Evolutionary conservation across 2,329 filamentous ascomycete genomes (phyloP).

Genomic region (Penicillium concentricum): DNA sequence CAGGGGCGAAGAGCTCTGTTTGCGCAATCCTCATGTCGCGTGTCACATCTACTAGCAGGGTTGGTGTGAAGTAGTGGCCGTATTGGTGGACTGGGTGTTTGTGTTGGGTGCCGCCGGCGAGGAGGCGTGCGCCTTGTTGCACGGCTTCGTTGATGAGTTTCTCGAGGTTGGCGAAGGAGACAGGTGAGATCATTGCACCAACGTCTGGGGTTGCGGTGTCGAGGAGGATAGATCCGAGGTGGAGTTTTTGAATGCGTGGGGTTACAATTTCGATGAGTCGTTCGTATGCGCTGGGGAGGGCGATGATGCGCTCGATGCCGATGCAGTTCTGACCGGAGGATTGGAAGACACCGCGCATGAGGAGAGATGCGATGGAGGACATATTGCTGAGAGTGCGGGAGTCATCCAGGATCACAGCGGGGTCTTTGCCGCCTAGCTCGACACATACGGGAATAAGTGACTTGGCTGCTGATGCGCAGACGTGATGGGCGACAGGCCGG

Average conservation of each 20-base stretch:
- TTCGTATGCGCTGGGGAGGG: conserved; percentile 72
- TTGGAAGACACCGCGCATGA: conserved; percentile 92
- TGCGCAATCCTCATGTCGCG: conserved; percentile 81
- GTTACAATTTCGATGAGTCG: conserved; percentile 68
- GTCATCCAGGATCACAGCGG: conserved; percentile 85
- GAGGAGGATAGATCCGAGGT: conserved; percentile 69
- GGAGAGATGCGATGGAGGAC: conserved; percentile 71
- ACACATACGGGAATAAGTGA: conserved; percentile 83
- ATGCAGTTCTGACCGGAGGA: conserved; percentile 97
- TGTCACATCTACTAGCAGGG: conserved; percentile 85
- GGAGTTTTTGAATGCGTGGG: conserved; percentile 70
- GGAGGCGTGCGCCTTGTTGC: conserved; percentile 70
- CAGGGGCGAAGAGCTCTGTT: conserved; percentile 87
- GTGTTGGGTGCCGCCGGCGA: conserved; percentile 74
- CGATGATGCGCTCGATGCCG: conserved; percentile 90
- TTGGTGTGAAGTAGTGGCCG: conserved; percentile 91
- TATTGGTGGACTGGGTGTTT: conserved; percentile 69
- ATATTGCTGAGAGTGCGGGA: conserved; percentile 58
- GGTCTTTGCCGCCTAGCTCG: conserved; percentile 93
- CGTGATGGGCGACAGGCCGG: conserved; percentile 78
- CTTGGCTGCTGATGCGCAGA: conserved; percentile 82
- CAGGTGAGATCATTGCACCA: conserved; percentile 83
- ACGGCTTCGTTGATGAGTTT: conserved; percentile 75
- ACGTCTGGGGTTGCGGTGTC: conserved; percentile 61
- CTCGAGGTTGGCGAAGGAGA: conserved; percentile 74